Evolutionary conservation across 768 basidiomycete genomes (phyloP), one percentile per base, ranked within the genome.

Genomic region (Tulasnella sp.): DNA sequence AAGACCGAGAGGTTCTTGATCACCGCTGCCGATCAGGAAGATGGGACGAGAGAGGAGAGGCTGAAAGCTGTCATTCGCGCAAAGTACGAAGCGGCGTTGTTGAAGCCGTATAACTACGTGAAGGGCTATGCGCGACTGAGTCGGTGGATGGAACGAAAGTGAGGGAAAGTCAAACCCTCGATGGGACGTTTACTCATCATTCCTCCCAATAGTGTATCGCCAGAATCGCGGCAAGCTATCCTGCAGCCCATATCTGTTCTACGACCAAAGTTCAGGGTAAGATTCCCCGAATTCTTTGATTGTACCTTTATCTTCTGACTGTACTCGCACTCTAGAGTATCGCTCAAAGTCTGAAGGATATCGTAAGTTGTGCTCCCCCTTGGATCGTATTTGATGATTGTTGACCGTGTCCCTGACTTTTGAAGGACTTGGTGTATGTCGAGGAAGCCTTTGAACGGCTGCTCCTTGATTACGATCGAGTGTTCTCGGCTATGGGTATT

Each of bases 381-480:
- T n/a, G n/a, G 47, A n/a, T 52, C 19, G n/a, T 19, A 26, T 52
- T 26, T 1, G 19, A n/a, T 22, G 7, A 8, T 36, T 71, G 65
- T 71, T 68, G 37, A 65, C 17, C 47, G 47, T 64, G 63, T 71
- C 14, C 74, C 74, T 34, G 42, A 47, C 26, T 22, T 71, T 41
- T n/a, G n/a, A n/a, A 90, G 90, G 96, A 99, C 80, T 85, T 97
- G 34, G 92, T 98, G 14, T 96, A 97, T 79, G 95, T 99, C 77
- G 96, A 98, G 80, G 96, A 98, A 81, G 95, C 92, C 0, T 98
- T 98, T 77, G 96, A 99, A 79, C 90, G 95, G 1, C 84, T 98
- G 74, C 83, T 99, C 72, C 87, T 98, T 26, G 95, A 97, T 78
- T 98, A 98, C 75, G 96, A 98, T 79, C 90, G 95, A 29, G 94